phyloP scores from a whole-genome alignment of 1,139 yeast species.

The Candida buenavistaensis region DNA sequence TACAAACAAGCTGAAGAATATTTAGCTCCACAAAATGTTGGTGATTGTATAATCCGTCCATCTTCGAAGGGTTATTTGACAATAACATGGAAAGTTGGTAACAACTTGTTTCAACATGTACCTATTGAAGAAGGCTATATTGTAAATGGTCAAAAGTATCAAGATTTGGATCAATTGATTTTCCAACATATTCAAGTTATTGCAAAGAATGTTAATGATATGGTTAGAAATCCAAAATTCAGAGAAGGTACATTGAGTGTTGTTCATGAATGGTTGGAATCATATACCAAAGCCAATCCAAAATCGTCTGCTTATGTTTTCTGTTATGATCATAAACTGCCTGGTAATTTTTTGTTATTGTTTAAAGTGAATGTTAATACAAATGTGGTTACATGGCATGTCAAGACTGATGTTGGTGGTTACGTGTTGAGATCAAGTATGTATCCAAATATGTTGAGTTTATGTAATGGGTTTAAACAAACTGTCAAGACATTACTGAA shows the following conservation, averaged over 20 bases:
- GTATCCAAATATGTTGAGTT: constrained; percentile 81
- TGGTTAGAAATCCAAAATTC: constrained; percentile 86
- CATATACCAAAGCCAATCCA: constrained; percentile 89
- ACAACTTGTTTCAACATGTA: constrained; percentile 86
- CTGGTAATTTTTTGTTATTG: constrained; percentile 87
- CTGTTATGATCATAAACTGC: constrained; percentile 85
- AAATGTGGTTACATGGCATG: constrained; percentile 84
- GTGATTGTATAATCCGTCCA: constrained; percentile 93
- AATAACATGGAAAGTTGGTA: constrained; percentile 95
- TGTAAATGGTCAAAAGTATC: constrained; percentile 70
- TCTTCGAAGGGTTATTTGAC: constrained; percentile 92
- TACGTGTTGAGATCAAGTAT: constrained; percentile 75
- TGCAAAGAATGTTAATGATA: constrained; percentile 80
- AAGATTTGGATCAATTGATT: constrained; percentile 91
- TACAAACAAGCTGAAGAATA: constrained; percentile 90
- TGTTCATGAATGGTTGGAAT: constrained; percentile 83
- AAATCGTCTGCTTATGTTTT: constrained; percentile 88
- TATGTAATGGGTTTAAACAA: constrained; percentile 92
- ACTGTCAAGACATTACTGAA: constrained; percentile 35
- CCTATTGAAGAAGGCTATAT: constrained; percentile 75
- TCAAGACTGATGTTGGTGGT: constrained; percentile 84
- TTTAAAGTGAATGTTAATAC: constrained; percentile 77
- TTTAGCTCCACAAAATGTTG: constrained; percentile 84
- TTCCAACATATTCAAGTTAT: constrained; percentile 86
- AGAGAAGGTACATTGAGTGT: constrained; percentile 78